Conservation (phyloP, 2,329 filamentous ascomycete species). For the Cladosporium sphaerospermum region DNA sequence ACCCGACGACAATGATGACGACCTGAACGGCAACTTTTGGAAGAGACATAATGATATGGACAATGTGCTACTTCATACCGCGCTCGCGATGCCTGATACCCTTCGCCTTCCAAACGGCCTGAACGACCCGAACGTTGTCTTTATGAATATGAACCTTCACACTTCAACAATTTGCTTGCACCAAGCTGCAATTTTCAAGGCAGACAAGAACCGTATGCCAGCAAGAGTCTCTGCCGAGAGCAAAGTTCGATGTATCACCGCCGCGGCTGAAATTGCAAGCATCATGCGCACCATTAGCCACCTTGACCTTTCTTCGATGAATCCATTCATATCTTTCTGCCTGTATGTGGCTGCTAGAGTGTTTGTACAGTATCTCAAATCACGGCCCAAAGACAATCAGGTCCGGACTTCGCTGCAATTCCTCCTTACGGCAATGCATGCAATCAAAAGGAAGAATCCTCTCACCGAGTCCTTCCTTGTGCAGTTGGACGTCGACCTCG, state of each 20-base stretch:
- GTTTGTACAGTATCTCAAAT: slow-evolving; percentile 95
- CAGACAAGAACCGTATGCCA: slow-evolving; percentile 78
- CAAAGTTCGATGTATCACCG: slow-evolving; percentile 86
- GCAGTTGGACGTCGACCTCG: slow-evolving; percentile 86
- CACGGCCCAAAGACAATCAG: slow-evolving; percentile 75
- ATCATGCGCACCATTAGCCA: slow-evolving; percentile 96
- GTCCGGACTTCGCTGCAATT: slow-evolving; percentile 81
- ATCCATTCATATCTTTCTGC: slow-evolving; percentile 91
- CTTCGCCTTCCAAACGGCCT: slow-evolving; percentile 74
- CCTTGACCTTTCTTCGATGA: slow-evolving; percentile 77
- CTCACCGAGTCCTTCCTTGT: slow-evolving; percentile 91
- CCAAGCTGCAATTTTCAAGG: slow-evolving; percentile 96
- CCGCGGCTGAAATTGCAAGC: slow-evolving; percentile 85
- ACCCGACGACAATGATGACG: slow-evolving; percentile 71
- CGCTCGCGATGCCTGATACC: slow-evolving; percentile 71
- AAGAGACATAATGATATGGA: slow-evolving; percentile 85
- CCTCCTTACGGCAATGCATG: slow-evolving; percentile 82
- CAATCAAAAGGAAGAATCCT: slow-evolving; percentile 79
- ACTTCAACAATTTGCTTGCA: slow-evolving; percentile 97
- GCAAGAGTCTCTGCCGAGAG: slow-evolving; percentile 76
- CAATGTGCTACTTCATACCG: slow-evolving; percentile 81
- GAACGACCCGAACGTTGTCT: slow-evolving; percentile 76
- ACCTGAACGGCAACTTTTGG: slow-evolving; percentile 93
- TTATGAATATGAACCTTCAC: slow-evolving; percentile 94
- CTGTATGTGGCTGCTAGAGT: slow-evolving; percentile 93